phyloP scores from a whole-genome alignment of 228 moss, liverwort and hornwort species.

The Sphagnum magellanicum region DNA sequence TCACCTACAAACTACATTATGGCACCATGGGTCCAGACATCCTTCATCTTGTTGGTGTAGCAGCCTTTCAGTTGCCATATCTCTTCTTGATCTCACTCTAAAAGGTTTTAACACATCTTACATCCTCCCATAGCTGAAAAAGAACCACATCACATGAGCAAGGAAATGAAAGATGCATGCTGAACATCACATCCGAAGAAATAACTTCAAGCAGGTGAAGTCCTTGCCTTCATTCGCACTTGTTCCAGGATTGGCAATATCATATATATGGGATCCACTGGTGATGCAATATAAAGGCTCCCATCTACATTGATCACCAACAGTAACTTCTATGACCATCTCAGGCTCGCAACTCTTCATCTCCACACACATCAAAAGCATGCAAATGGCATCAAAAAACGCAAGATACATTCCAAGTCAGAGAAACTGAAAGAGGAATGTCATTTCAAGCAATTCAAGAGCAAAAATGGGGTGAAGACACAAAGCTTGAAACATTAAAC shows the following conservation, averaged over 20 bases:
- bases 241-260: constrained; percentile 61
- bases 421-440: neutral
- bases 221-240: constrained; percentile 60
- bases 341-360: neutral
- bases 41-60: neutral
- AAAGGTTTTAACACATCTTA: neutral
- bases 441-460: too few relatives aligned
- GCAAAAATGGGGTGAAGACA: too few relatives aligned
- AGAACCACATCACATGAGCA: neutral
- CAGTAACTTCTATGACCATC: neutral
- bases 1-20: neutral
- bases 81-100: neutral
- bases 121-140: neutral
- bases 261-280: constrained; percentile 56
- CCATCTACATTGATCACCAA: constrained; percentile 37
- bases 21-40: neutral
- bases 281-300: constrained; percentile 63
- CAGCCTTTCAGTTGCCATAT: neutral
- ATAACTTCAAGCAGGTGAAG: neutral
- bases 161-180: neutral
- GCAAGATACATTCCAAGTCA: neutral
- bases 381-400: neutral
- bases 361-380: neutral
- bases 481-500: too few relatives aligned
- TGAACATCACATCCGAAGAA: too few relatives aligned